phyloP scores from a whole-genome alignment of 2,329 filamentous ascomycete species.

The Alternaria brassicicola region DNA sequence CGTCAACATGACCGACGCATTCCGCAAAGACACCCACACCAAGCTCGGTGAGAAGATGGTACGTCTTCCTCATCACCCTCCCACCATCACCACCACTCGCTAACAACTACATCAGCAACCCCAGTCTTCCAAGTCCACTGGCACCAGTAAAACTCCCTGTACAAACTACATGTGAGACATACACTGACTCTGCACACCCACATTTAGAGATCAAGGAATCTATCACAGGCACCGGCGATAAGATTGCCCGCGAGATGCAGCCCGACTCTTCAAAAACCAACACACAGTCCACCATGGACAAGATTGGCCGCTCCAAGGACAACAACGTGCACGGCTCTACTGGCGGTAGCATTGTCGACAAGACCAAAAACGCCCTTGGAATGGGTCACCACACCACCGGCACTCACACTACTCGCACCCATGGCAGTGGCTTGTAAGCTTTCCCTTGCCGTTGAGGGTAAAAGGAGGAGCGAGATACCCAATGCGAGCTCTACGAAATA shows the following conservation, averaged over 20 bases:
- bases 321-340: slow-evolving; percentile 46
- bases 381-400: slow-evolving; percentile 50
- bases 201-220: slow-evolving; percentile 64
- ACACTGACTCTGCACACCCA: no score
- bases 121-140: slow-evolving; percentile 66
- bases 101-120: slow-evolving; percentile 53
- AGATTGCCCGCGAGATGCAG: slow-evolving; percentile 50
- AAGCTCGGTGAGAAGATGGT: slow-evolving; percentile 60
- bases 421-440: neutral
- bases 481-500: slow-evolving; percentile 22
- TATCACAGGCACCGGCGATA: slow-evolving; percentile 62
- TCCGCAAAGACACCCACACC: slow-evolving; percentile 65
- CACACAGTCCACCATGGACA: slow-evolving; percentile 56
- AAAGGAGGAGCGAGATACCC: neutral
- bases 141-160: no score
- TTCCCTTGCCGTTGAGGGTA: neutral
- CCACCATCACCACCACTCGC: neutral
- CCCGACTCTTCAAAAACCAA: slow-evolving; percentile 61
- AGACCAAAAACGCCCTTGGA: slow-evolving; percentile 57
- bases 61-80: neutral
- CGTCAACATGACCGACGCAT: slow-evolving; percentile 64
- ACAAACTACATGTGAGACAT: no score
- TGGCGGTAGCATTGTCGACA: slow-evolving; percentile 51
- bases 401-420: slow-evolving; percentile 7
- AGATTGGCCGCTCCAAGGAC: slow-evolving; percentile 49